Percentiles rank a stretch among this genome's conserved stretches.
Conservation (phyloP, 306 rosid genomes). For the Prunus campanulata region DNA sequence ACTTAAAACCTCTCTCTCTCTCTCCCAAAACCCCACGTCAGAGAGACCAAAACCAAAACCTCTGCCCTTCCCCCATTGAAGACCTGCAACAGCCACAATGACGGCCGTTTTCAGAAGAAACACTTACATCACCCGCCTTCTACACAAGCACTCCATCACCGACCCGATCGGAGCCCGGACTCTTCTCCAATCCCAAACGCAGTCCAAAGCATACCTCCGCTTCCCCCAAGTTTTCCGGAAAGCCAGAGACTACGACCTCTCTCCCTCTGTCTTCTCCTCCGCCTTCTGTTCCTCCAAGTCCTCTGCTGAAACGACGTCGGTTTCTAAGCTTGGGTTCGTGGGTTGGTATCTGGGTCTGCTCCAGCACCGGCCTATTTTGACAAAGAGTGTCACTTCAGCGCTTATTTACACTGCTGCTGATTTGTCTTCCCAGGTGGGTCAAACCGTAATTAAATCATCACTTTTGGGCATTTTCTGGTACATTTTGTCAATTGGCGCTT, state of each 20-base stretch:
- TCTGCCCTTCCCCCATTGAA: neutral
- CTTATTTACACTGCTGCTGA: conserved; percentile 79
- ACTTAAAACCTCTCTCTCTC: too few species aligned
- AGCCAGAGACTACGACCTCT: conserved; percentile 34
- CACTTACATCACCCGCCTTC: conserved; percentile 24
- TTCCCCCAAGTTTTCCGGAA: conserved; percentile 35
- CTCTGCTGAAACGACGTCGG: conserved; percentile 14
- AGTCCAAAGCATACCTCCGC: conserved; percentile 43
- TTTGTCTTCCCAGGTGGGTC: conserved; percentile 76
- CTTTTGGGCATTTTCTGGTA: neutral
- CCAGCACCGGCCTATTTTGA: conserved; percentile 57
- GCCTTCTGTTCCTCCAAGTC: conserved; percentile 51
- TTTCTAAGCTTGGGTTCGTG: conserved; percentile 49
- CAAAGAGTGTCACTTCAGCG: conserved; percentile 70
- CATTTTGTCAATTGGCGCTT: neutral
- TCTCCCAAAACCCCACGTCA: neutral
- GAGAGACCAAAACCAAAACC: neutral
- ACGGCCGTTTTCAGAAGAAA: conserved; percentile 32
- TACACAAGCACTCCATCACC: conserved; percentile 29
- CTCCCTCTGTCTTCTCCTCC: conserved; percentile 44
- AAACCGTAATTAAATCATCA: too few species aligned
- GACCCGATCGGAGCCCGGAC: conserved; percentile 21
- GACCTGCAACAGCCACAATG: conserved; percentile 23
- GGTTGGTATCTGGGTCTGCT: conserved; percentile 85
- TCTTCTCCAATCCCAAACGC: conserved; percentile 20